Conservation (phyloP, 345 rosid species). For the Pugionium cornutum region DNA sequence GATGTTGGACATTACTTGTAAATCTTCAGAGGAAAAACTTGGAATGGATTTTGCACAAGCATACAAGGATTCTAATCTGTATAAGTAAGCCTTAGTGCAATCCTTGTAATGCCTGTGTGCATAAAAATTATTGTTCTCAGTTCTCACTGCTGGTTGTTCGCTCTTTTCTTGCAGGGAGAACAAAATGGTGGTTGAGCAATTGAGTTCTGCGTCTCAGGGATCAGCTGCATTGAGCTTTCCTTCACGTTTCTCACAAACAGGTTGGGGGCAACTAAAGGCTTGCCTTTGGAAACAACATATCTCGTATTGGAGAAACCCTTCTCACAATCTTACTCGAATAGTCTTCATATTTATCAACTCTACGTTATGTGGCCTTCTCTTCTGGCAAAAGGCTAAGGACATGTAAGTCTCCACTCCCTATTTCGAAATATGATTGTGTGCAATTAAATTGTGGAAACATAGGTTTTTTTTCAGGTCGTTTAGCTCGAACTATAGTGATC, state of each 20-base stretch:
- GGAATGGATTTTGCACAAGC: slow-evolving; percentile 47
- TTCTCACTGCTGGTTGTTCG: not conserved
- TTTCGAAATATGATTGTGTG: not conserved
- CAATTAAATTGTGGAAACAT: not conserved
- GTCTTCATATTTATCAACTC: slow-evolving; percentile 32
- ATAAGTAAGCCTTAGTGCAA: slow-evolving; percentile 38
- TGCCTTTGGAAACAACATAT: slow-evolving; percentile 59
- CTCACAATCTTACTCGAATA: slow-evolving; percentile 46
- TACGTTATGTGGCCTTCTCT: slow-evolving; percentile 41
- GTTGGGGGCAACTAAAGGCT: slow-evolving; percentile 44
- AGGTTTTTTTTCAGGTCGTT: not conserved
- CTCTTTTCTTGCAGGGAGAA: slow-evolving; percentile 37
- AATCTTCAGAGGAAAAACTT: slow-evolving; percentile 45
- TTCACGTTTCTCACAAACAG: slow-evolving; percentile 41
- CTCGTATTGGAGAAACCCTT: slow-evolving; percentile 63
- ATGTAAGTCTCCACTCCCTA: slow-evolving; percentile 40
- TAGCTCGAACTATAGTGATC: too few relatives aligned
- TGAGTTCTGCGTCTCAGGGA: slow-evolving; percentile 43
- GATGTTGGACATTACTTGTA: slow-evolving; percentile 61
- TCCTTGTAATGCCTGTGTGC: not conserved
- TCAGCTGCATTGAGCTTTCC: slow-evolving; percentile 46
- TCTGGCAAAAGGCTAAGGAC: slow-evolving; percentile 55
- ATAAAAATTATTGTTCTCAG: not conserved
- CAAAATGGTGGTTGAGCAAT: slow-evolving; percentile 37
- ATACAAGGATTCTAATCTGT: slow-evolving; percentile 47